Conservation (phyloP, 768 basidiomycete species). For the Asterophora parasitica region DNA sequence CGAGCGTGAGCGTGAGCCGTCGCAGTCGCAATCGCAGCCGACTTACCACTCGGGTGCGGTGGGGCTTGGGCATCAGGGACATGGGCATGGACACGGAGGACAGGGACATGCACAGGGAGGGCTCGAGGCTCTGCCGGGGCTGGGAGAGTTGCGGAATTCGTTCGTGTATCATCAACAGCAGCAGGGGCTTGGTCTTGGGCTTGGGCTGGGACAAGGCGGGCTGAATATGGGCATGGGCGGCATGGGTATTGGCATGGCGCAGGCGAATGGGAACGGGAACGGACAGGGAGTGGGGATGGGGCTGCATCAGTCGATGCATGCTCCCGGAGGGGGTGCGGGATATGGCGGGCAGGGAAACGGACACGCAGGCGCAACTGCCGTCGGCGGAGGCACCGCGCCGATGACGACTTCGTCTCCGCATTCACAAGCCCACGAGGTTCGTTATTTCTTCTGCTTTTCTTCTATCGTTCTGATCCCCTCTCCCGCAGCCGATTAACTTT, state of each 20-base stretch:
- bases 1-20: too few relatives aligned
- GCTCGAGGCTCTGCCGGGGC: not conserved
- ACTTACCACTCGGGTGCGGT: conserved; percentile 9
- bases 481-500: conserved; percentile 79
- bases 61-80: conserved; percentile 1
- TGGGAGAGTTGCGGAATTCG: not conserved
- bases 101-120: too few relatives aligned
- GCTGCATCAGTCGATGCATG: too few relatives aligned
- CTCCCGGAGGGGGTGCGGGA: not conserved
- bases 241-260: too few relatives aligned
- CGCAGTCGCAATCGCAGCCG: not conserved
- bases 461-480: conserved; percentile 4
- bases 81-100: not conserved
- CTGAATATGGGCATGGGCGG: too few relatives aligned
- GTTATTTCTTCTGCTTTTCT: conserved; percentile 16
- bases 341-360: conserved; percentile 12
- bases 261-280: too few relatives aligned
- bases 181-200: conserved; percentile 6
- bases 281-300: too few relatives aligned
- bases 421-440: conserved; percentile 44
- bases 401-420: too few relatives aligned
- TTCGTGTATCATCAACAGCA: conserved; percentile 22
- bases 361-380: too few relatives aligned
- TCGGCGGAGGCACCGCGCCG: too few relatives aligned
- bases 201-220: not conserved